Percentiles rank a stretch among this genome's conserved stretches.
Conservation (phyloP, 2,329 filamentous ascomycete genomes). For the Colletotrichum phormii region DNA sequence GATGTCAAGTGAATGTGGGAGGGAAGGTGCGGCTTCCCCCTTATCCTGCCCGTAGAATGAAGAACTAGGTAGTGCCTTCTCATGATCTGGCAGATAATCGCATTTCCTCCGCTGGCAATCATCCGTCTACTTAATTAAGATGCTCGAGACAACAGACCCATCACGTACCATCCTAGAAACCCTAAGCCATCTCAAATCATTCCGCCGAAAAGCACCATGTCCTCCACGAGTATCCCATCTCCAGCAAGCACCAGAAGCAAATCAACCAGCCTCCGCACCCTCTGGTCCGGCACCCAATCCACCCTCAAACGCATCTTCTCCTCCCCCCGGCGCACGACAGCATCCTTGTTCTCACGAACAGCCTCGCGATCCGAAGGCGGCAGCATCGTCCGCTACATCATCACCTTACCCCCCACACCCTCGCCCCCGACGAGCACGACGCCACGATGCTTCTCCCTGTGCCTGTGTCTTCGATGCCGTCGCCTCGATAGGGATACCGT, state of each 20-base stretch:
- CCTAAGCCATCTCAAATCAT: not conserved
- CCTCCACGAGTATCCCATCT: not conserved
- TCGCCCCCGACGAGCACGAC: not conserved
- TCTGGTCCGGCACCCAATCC: slow-evolving; percentile 10
- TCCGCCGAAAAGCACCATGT: not conserved
- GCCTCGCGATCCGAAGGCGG: not conserved
- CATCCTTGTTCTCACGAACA: not conserved
- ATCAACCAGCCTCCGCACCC: not conserved
- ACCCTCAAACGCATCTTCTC: not conserved
- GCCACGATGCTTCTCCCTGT: not conserved
- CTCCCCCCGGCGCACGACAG: no score
- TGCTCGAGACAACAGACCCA: fast-evolving
- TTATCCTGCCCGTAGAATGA: not conserved
- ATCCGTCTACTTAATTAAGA: fast-evolving
- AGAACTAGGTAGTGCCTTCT: no score
- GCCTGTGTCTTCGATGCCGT: not conserved
- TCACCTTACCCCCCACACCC: not conserved
- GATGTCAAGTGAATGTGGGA: no score
- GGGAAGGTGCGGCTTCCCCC: not conserved
- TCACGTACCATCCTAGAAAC: not conserved
- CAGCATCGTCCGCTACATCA: not conserved
- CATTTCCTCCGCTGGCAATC: not conserved
- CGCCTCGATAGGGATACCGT: not conserved
- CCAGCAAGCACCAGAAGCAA: not conserved
- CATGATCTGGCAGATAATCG: not conserved